Evolutionary conservation across 192 early-diverging fungal genomes (phyloP).

Genomic region (Entophlyctis helioformis): DNA sequence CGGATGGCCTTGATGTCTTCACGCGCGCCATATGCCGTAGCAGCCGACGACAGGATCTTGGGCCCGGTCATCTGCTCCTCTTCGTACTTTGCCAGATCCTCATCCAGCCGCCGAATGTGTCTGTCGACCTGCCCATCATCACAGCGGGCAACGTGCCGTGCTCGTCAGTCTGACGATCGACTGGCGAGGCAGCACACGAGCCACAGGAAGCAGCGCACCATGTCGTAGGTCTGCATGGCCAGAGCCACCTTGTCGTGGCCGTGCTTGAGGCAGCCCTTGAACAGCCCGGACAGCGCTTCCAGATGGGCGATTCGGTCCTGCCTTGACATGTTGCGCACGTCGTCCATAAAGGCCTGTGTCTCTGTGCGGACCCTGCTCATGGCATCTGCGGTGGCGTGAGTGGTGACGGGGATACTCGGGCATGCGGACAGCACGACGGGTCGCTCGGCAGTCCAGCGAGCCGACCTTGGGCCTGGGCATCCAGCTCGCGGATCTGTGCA

Average conservation of each 20-base stretch:
- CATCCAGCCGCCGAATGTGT: constrained; percentile 79
- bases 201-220: constrained; percentile 43
- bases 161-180: no score
- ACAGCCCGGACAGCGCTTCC: constrained; percentile 33
- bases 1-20: constrained; percentile 1
- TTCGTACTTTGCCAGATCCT: constrained; percentile 84
- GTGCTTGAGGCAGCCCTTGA: constrained; percentile 69
- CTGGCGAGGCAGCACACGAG: no score
- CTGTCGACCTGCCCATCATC: constrained; percentile 67
- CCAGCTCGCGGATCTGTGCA: constrained; percentile 76
- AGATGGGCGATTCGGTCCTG: constrained; percentile 42
- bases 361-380: constrained; percentile 54
- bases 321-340: constrained; percentile 28
- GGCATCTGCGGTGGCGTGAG: constrained; percentile 35
- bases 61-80: constrained; percentile 74
- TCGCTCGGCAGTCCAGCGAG: background rate
- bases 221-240: constrained; percentile 86
- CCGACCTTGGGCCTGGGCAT: constrained; percentile 57
- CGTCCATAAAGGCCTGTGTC: constrained; percentile 61
- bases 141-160: no score
- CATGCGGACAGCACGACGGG: background rate
- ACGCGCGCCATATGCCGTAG: background rate
- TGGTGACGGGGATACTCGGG: background rate
- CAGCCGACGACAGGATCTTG: background rate
- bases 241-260: constrained; percentile 90